Evolutionary conservation across 768 basidiomycete genomes (phyloP).

Genomic region (Jaapia argillacea): DNA sequence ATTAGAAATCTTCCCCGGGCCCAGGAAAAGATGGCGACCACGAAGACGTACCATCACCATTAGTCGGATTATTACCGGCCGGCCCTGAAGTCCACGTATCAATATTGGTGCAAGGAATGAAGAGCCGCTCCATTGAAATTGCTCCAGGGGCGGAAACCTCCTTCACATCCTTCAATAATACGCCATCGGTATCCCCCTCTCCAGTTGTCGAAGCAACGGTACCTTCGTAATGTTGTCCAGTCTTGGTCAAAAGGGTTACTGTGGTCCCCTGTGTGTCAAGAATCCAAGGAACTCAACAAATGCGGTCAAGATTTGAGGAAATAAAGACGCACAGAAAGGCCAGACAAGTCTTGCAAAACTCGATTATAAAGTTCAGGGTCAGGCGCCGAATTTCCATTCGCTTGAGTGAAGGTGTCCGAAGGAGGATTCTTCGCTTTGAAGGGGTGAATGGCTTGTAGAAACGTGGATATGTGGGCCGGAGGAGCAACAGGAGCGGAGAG

Average conservation of each 20-base stretch:
- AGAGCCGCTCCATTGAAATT: constrained; percentile 59
- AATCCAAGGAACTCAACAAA: too few relatives aligned
- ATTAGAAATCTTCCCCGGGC: too few relatives aligned
- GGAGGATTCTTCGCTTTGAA: constrained; percentile 65
- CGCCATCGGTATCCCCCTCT: constrained; percentile 63
- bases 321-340: constrained; percentile 51
- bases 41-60: constrained; percentile 55
- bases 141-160: constrained; percentile 58
- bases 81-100: constrained; percentile 66
- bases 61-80: constrained; percentile 56
- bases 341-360: constrained; percentile 53
- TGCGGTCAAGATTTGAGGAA: constrained; percentile 8
- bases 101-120: constrained; percentile 65
- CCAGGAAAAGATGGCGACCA: constrained; percentile 1
- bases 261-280: too few relatives aligned
- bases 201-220: constrained; percentile 46
- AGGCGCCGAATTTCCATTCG: constrained; percentile 32
- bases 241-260: constrained; percentile 66
- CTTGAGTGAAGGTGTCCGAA: constrained; percentile 15
- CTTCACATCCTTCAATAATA: constrained; percentile 70
- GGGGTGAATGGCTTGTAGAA: constrained; percentile 85
- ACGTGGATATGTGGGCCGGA: constrained; percentile 43
- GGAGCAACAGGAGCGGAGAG: constrained; percentile 4
- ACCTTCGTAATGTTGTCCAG: constrained; percentile 64
- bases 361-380: constrained; percentile 38